phyloP scores from a whole-genome alignment of 2,329 filamentous ascomycete genomes.

The Ceratocystis destructans region DNA sequence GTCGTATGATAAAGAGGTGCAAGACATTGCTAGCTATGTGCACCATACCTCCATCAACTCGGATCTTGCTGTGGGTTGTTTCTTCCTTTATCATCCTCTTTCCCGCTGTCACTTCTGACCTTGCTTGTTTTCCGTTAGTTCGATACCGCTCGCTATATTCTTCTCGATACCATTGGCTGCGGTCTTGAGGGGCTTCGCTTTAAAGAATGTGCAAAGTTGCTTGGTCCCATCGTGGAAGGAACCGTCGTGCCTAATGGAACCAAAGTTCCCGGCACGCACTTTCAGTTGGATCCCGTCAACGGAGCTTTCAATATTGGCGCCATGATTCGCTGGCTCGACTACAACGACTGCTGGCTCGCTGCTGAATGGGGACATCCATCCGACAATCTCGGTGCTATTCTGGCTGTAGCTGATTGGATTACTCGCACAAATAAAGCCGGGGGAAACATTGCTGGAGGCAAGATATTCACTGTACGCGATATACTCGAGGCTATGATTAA shows the following conservation, averaged over 20 bases:
- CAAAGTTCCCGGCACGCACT: constrained; percentile 80
- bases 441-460: constrained; percentile 71
- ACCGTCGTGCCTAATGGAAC: constrained; percentile 85
- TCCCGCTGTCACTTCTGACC: not conserved
- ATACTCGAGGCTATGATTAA: constrained; percentile 97
- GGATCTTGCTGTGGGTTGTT: constrained; percentile 66
- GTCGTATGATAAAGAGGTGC: constrained; percentile 82
- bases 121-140: constrained; percentile 39
- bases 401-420: constrained; percentile 94
- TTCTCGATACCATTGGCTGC: constrained; percentile 93
- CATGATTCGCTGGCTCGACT: constrained; percentile 98
- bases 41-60: constrained; percentile 85
- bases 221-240: constrained; percentile 81
- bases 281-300: constrained; percentile 87
- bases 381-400: constrained; percentile 93
- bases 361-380: constrained; percentile 98
- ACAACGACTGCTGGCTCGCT: constrained; percentile 99
- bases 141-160: constrained; percentile 91
- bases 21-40: constrained; percentile 89
- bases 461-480: constrained; percentile 77
- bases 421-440: constrained; percentile 71
- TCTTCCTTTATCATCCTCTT: not conserved
- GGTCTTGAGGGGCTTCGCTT: constrained; percentile 91
- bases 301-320: constrained; percentile 98
- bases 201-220: constrained; percentile 87